A percentile compares a stretch with the other conserved stretches of the same genome.
Evolutionary conservation across 2,329 filamentous ascomycete genomes (phyloP).

Genomic region (Cladosporium velox): DNA sequence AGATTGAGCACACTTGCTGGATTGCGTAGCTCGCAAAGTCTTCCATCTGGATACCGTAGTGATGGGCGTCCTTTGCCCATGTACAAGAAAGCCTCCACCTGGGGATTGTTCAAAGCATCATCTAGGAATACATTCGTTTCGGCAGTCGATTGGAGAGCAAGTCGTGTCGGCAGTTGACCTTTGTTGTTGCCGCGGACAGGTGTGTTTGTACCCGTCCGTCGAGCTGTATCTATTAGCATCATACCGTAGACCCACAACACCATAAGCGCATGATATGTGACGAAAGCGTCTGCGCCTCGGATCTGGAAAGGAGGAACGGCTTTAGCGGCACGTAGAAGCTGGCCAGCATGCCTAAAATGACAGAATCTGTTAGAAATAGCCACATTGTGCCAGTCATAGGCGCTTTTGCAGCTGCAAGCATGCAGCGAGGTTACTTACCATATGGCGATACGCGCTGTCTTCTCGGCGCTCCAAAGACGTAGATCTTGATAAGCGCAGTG

Average conservation of each 20-base stretch:
- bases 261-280: slow-evolving; percentile 27
- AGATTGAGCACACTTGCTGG: slow-evolving; percentile 26
- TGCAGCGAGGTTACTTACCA: slow-evolving; percentile 8
- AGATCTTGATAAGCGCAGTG: slow-evolving; percentile 27
- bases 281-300: slow-evolving; percentile 25
- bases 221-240: slow-evolving; percentile 23
- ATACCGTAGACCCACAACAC: slow-evolving; percentile 28
- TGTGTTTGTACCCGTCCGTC: slow-evolving; percentile 21
- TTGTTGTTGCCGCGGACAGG: background rate
- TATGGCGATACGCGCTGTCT: slow-evolving; percentile 26
- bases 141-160: background rate
- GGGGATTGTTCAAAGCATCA: slow-evolving; percentile 12
- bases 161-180: background rate
- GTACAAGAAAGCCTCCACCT: slow-evolving; percentile 22
- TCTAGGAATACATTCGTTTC: slow-evolving; percentile 22
- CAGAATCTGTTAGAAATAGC: background rate
- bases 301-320: slow-evolving; percentile 25
- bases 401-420: background rate
- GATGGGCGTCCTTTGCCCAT: slow-evolving; percentile 25
- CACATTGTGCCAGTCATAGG: background rate
- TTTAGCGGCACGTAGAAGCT: slow-evolving; percentile 23
- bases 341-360: slow-evolving; percentile 22
- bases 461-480: slow-evolving; percentile 24
- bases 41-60: slow-evolving; percentile 14
- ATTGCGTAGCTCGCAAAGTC: slow-evolving; percentile 24